Base-by-base conservation (phyloP, 306 rosid species). In the Abrus pulchellus region DNA sequence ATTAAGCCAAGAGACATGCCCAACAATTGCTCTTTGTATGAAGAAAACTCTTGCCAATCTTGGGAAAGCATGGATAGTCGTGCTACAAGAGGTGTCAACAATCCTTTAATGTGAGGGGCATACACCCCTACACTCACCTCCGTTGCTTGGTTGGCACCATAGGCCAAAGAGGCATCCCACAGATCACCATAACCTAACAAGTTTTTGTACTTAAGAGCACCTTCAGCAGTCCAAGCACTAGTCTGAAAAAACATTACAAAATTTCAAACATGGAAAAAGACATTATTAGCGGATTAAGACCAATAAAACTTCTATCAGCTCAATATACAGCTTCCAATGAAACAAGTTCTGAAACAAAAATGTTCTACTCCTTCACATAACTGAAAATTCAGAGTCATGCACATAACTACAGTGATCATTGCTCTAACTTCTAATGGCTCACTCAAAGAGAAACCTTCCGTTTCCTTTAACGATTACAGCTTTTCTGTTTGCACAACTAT, bases 111-210 rank as follows among this genome's bases (percentile, higher is more conserved):
- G 72, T 93, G 88, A 38, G 98, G 99, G 60, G 89, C 83, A 89
- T 75, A 79, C 85, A 96, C 88, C 77, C 99, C 97, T 33, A 89
- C 81, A 90, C 99, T 89, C 47, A 87, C 81, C 89, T 93, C 98
- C 11, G 97, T 90, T 70, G 97, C 90, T 86, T 92, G 97, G 84
- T 83, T 89, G 60, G 90, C 96, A 38, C 98, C 98, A 49, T 91
- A 89, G 62, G 93, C 99, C 90, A 96, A 59, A 72, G 97, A 92
- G 72, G 94, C 88, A 90, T 96, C 97, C 99, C 99, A 96, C 50
- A 92, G 66, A 86, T 96, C 99, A 53, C 92, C 99, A 87, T 93
- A 90, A 83, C 99, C 99, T 4, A 96, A 86, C 84, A 90, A 83
- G 80, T 93, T 96, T 84, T 90, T 96, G 81, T 88, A 87, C 87